Evolutionary conservation across 2,329 filamentous ascomycete species (phyloP), one percentile per base, ranked within the genome.

Genomic region (Lecanicillium sp.): DNA sequence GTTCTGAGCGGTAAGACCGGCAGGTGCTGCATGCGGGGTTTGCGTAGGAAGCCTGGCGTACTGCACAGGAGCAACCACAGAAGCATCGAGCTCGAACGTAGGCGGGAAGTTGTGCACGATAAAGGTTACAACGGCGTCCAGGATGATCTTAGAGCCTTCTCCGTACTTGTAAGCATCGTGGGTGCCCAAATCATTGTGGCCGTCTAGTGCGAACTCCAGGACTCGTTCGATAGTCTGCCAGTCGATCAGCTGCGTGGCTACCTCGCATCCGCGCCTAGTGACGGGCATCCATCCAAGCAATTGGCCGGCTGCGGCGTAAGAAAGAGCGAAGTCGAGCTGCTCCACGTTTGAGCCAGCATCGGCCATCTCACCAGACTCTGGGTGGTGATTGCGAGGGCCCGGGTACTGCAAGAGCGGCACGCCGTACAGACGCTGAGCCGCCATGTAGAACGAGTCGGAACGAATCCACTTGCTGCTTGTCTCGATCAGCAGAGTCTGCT

Each of bases 201-300:
- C 62, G 10, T 67, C 66, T 51, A 84, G 62, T 1, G 73, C 73
- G 59, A 84, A 84, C n/a, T 73, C 73, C 11, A 88, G 62, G 2
- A 73, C 78, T 15, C 68, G 70, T 55, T 84, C 79, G 12, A 86
- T 55, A 0, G 78, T 86, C 44, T 79, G 70, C 82, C 82, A 86
- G 51, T 70, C 72, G 35, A 87, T 58, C 4, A 81, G 69, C 44
- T 73, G 70, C 29, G 73, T 68, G 2, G 80, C 81, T 51, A 84
- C 72, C 40, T 80, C 75, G 21, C 84, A 66, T 29, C 81, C 83
- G 29, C 79, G 75, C 38, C 71, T 63, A 10, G 76, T 67, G 21
- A 86, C 72, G 20, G 73, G 71, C 2, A 67, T 69, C 58, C 83
- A 74, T 33, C 70, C 68, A 14, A 87, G 67, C 32, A 79, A 66